Base-by-base conservation (phyloP, 2,329 filamentous ascomycete genomes). In the Ascocoryne sarcoides region DNA sequence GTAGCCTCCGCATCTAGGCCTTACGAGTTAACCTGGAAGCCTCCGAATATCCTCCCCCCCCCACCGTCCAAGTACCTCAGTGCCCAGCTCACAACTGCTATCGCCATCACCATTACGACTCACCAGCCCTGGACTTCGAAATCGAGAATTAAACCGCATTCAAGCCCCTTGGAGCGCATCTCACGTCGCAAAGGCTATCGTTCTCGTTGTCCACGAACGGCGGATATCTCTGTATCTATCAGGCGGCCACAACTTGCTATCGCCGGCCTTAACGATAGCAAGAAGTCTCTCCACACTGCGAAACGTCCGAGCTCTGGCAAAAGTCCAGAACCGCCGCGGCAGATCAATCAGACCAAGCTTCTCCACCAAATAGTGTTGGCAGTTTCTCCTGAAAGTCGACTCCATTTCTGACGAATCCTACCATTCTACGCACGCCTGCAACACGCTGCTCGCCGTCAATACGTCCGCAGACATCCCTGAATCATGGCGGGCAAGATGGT, bases 401-500 rank as follows among this genome's bases (percentile, higher is more conserved):
- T 43, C 31, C 37, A 31, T 16, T 35, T 31, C 32, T 20, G 29
- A 35, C 37, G 34, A 40, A 32, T 35, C 39, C 29, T 43, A 32
- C 40, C 32, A 37, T 41, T 36, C 42, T 36, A 29, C 35, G 42
- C 32, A 20, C 45, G 20, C 29, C 43, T 43, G 21, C 32, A 36
- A 31, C 44, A 35, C 31, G 37, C 32, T 47, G 16, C 32, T 40
- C 33, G 31, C 42, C 28, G 19, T 36, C 36, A 42, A 37, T 38
- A 48, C 36, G 28, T 28, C 35, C 41, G 26, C 43, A 32, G 39
- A 32, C 31, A 43, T 34, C 38, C 41, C 36, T 37, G 14, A 9
- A 50, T 46, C 39, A 51, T 53, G 47, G 71, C 60, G 63, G 84
- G 84, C 60, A 89, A 90, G 73, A 93, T 93, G 87, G 89, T 88